Base-by-base conservation (phyloP, 177 flowering plant genomes). In the Telopea speciosissima region DNA sequence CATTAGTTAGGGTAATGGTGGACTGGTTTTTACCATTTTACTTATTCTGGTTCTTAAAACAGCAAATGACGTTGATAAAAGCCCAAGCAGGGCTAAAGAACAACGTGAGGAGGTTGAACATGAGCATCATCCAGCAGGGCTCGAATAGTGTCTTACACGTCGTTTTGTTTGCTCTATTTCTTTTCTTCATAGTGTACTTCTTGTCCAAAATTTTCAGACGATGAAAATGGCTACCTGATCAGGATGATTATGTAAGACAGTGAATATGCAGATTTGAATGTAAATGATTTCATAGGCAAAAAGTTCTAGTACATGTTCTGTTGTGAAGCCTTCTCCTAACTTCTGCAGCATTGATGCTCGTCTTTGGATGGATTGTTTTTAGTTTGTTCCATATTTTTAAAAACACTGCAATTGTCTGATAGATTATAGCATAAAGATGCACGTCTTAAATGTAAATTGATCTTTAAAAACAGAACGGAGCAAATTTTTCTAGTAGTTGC, bases 51-150 rank as follows among this genome's bases (percentile, higher is more conserved):
- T 66, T 67, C 17, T 70, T n/a, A 23, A 70, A 63, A 69, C 90
- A 93, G 98, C 97, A 93, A 90, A 89, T 86, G 92, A 89, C 93
- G 4, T 45, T 93, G 81, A 82, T 87, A n/a, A 89, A 89, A 83
- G 97, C 93, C 78, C 93, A 92, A 80, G 96, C 95, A 23, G 96
- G 96, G 24, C 90, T 93, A 78, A 93, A 92, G 86, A 90, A 90
- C 85, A 93, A 92, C 78, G 76, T 93, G 83, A 86, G 93, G 82
- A 83, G 86, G 77, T 78, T 93, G 79, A 93, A 85, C 83, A 84
- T 73, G 81, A 88, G 89, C 81, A 87, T 92, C 65, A 76, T 90
- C 72, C 84, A 85, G 80, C 75, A 82, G 72, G 98, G 97, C 2
- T 81, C 90, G 67, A 93, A 81, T 80, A 89, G 88, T 69, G 73